phyloP scores from a whole-genome alignment of 768 basidiomycete species.

The Collybia sp. region DNA sequence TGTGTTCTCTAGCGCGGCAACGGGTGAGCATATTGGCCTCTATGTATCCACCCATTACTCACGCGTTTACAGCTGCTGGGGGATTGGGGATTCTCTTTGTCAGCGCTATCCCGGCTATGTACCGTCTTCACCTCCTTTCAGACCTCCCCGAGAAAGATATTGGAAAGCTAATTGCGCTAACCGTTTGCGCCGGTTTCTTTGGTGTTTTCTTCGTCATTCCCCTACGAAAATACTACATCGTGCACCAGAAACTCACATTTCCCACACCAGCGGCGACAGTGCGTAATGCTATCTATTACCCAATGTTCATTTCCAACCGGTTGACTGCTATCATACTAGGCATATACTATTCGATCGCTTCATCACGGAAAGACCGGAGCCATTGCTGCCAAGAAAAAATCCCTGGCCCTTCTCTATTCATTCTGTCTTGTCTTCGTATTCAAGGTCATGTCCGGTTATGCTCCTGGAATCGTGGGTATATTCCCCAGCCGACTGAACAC shows the following conservation, averaged over 20 bases:
- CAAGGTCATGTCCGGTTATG: slow-evolving; percentile 53
- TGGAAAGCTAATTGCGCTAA: slow-evolving; percentile 52
- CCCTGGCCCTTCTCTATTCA: slow-evolving; percentile 40
- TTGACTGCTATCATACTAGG: slow-evolving; percentile 20
- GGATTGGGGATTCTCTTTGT: slow-evolving; percentile 58
- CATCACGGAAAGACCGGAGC: slow-evolving; percentile 49
- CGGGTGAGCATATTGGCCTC: slow-evolving; percentile 20
- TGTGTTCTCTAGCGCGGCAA: slow-evolving; percentile 37
- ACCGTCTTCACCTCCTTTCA: slow-evolving; percentile 45
- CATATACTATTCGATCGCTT: slow-evolving; percentile 58
- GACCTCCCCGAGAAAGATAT: slow-evolving; percentile 43
- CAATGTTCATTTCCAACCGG: neutral
- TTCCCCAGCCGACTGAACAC: neutral
- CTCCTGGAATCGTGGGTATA: slow-evolving; percentile 47
- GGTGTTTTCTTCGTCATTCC: slow-evolving; percentile 68
- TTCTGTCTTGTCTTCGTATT: slow-evolving; percentile 43
- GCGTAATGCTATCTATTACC: slow-evolving; percentile 6
- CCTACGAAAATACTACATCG: slow-evolving; percentile 55
- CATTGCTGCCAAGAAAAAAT: slow-evolving; percentile 49
- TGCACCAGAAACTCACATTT: slow-evolving; percentile 59
- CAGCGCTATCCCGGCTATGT: slow-evolving; percentile 56
- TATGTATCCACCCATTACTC: neutral
- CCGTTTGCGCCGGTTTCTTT: slow-evolving; percentile 50
- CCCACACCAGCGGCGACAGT: slow-evolving; percentile 62
- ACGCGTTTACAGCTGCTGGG: slow-evolving; percentile 36